Evolutionary conservation across 164 flowering plant species (phyloP).

Genomic region (Piper betle): DNA sequence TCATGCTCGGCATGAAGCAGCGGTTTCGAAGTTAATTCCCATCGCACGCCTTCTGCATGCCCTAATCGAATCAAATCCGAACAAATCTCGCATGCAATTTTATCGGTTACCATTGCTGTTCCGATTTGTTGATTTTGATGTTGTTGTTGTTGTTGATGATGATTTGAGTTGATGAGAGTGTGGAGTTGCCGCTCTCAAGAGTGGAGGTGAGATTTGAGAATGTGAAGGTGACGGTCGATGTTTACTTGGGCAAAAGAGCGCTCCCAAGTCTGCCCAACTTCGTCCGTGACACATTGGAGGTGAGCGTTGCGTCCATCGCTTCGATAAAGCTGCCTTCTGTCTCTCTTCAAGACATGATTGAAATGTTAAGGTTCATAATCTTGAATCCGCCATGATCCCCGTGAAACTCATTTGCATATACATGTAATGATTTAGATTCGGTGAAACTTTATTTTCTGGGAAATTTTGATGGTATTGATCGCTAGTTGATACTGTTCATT

Average conservation of each 20-base stretch:
- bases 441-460: neutral
- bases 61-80: neutral
- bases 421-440: too few relatives aligned
- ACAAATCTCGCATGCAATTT: neutral
- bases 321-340: too few relatives aligned
- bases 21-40: constrained; percentile 48
- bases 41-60: neutral
- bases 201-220: constrained; percentile 73
- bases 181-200: constrained; percentile 54
- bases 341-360: too few relatives aligned
- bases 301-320: too few relatives aligned
- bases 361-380: neutral
- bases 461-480: neutral
- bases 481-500: neutral
- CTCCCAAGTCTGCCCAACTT: constrained; percentile 69
- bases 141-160: too few relatives aligned
- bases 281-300: constrained; percentile 50
- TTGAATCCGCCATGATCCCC: neutral
- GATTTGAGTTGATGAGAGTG: too few relatives aligned
- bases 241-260: constrained; percentile 61
- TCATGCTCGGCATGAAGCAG: constrained; percentile 62
- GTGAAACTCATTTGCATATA: neutral
- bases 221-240: constrained; percentile 41
- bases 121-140: too few relatives aligned
- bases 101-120: too few relatives aligned